Evolutionary conservation across 192 early-diverging fungal species (phyloP).

Genomic region (Lobosporangium transversale): DNA sequence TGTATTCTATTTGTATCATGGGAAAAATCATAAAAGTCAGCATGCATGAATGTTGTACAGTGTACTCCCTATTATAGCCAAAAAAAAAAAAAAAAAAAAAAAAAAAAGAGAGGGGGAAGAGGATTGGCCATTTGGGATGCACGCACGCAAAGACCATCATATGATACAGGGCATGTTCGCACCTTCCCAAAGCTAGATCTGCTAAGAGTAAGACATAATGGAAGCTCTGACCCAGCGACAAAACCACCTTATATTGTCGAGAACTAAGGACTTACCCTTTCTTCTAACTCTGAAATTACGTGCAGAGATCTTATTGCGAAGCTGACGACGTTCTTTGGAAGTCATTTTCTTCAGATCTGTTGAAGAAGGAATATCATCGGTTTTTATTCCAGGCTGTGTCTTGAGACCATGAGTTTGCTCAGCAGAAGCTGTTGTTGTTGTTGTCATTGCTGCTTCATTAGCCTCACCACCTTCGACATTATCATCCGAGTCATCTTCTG

Average conservation of each 20-base stretch:
- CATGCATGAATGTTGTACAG: not conserved
- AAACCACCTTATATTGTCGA: too few relatives aligned
- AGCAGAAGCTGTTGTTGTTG: too few relatives aligned
- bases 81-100: not conserved
- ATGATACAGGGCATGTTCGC: not conserved
- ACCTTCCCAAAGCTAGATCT: too few relatives aligned
- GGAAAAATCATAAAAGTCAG: not conserved
- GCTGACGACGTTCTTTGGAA: slow-evolving; percentile 80
- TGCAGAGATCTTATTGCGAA: slow-evolving; percentile 90
- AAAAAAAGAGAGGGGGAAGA: not conserved
- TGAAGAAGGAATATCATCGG: slow-evolving; percentile 51
- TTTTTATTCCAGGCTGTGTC: slow-evolving; percentile 53
- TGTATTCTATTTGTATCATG: slow-evolving; percentile 26
- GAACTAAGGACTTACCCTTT: slow-evolving; percentile 75
- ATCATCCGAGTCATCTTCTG: slow-evolving; percentile 47
- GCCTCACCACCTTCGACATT: slow-evolving; percentile 12
- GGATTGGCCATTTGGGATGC: not conserved
- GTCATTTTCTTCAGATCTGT: slow-evolving; percentile 72
- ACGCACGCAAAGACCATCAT: not conserved
- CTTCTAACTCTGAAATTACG: slow-evolving; percentile 85
- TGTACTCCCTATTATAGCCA: not conserved
- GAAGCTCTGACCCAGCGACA: not conserved
- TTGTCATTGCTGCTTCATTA: slow-evolving; percentile 5
- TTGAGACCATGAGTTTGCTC: slow-evolving; percentile 48
- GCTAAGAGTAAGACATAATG: too few relatives aligned